Conservation (phyloP, 2,329 filamentous ascomycete species). For the Aphanocladium album region DNA sequence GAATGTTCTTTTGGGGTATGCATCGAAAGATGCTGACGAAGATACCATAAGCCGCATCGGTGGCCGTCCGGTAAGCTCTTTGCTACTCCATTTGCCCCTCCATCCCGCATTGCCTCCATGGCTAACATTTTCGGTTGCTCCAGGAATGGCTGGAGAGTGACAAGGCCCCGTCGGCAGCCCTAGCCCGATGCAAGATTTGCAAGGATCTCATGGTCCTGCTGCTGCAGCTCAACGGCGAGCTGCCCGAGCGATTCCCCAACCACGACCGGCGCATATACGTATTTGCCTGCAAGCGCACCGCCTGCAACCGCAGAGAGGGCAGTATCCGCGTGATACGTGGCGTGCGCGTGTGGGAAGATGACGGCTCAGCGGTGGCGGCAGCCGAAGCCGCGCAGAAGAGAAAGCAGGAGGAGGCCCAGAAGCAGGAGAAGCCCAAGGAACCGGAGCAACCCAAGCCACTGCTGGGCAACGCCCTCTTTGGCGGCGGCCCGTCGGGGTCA, state of each 20-base stretch:
- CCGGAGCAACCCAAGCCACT: conserved; percentile 33
- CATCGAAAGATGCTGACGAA: conserved; percentile 70
- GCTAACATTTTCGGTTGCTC: conserved; percentile 1
- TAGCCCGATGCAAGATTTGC: conserved; percentile 85
- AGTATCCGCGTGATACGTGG: conserved; percentile 73
- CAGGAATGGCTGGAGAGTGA: conserved; percentile 80
- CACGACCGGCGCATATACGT: conserved; percentile 87
- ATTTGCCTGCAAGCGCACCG: conserved; percentile 71
- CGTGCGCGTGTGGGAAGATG: conserved; percentile 49
- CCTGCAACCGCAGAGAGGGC: conserved; percentile 76
- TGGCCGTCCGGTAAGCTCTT: conserved; percentile 68
- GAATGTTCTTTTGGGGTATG: conserved; percentile 85
- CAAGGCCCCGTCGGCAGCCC: conserved; percentile 64
- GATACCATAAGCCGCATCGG: conserved; percentile 86
- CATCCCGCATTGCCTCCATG: neutral
- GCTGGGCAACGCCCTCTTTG: conserved; percentile 66
- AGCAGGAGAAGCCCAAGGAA: conserved; percentile 25
- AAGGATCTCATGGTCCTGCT: conserved; percentile 77
- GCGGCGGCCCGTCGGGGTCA: conserved; percentile 45
- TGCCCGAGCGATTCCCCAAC: conserved; percentile 78
- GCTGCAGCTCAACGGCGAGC: conserved; percentile 84
- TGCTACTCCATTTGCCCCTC: neutral
- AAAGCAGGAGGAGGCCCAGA: conserved; percentile 25
- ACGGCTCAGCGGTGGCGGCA: conserved; percentile 22
- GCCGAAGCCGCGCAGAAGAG: conserved; percentile 28